Base-by-base conservation (phyloP, 495 filamentous ascomycete genomes). In the Tuber indicum region DNA sequence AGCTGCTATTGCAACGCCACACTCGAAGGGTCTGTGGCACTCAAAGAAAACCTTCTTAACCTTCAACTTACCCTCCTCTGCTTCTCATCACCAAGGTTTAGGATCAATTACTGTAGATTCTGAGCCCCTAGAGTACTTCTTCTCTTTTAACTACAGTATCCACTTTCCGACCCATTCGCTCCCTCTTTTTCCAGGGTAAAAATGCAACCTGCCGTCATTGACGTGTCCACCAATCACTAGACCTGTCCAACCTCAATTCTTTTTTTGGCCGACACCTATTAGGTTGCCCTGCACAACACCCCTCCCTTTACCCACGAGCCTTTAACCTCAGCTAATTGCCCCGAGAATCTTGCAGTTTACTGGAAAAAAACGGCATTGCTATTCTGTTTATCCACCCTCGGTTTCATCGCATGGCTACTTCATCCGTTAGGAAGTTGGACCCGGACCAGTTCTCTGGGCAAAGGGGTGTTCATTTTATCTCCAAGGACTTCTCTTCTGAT, bases 401-500 rank as follows among this genome's bases (percentile, higher is more conserved):
- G 4, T 66, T 66, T 19, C 58, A 66, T 66, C 14, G 58, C 14
- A 66, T 66, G 58, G 58, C 58, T 66, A 36, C 58, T 36, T 66
- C 58, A 66, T 66, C 58, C 58, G n/a, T 62, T 62, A 36, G 58
- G 58, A 66, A 66, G 6, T 36, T 66, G 32, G 58, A 66, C 58
- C 58, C 58, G 3, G 58, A 36, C 58, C 58, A 66, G 58, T 66
- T 66, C 26, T 66, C 58, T 36, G 58, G 58, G 32, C 58, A 66
- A 16, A 66, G 58, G 32, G 58, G 58, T 66, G 58, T 36, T 36
- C 26, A 66, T 32, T 66, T 66, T 36, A 36, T 66, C 17, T 8
- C 58, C 17, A 36, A 36, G 14, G 26, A 66, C 26, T 36, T 66
- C 58, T 5, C 75, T 49, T 72, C 74, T 49, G 66, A 80, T 19